These are phyloP conservation scores for Talaromyces atroroseus DNA, from an alignment of 2,329 filamentous ascomycete genomes.

Conservation along the genomic window DNA sequence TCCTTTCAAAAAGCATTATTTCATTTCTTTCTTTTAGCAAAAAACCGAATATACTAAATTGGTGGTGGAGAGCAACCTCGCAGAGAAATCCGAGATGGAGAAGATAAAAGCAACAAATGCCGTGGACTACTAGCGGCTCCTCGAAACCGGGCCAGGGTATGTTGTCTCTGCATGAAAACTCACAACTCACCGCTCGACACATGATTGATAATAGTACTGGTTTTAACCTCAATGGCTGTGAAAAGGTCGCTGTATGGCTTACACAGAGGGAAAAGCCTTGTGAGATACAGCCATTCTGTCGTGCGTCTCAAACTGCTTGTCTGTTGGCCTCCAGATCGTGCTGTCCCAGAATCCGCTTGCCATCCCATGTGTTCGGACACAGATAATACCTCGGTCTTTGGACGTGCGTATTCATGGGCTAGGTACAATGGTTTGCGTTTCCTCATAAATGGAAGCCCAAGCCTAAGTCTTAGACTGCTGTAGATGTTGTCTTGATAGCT, in stretches of 20 bases:
- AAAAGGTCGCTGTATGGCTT: background rate
- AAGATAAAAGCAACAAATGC: background rate
- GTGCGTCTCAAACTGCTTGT: background rate
- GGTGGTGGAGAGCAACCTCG: background rate
- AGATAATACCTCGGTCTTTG: background rate
- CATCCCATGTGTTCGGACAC: too few species aligned
- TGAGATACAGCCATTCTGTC: background rate
- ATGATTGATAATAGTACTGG: background rate
- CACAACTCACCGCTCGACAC: background rate
- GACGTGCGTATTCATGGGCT: background rate
- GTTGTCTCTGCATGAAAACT: too few species aligned
- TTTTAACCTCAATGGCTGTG: background rate
- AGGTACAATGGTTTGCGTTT: background rate
- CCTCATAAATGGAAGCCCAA: background rate
- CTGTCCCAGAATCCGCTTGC: too few species aligned
- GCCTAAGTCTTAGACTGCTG: background rate
- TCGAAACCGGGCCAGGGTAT: background rate
- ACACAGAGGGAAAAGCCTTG: background rate
- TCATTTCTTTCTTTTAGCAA: too few species aligned
- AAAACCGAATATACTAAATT: background rate
- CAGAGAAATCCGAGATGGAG: conserved; percentile 8
- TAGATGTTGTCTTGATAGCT: background rate
- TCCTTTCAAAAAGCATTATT: background rate
- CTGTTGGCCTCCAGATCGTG: background rate
- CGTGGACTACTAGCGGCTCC: background rate